Percentiles rank a stretch among this genome's conserved stretches.
phyloP scores from a whole-genome alignment of 2,329 filamentous ascomycete species.

The Hypomyces rosellus region DNA sequence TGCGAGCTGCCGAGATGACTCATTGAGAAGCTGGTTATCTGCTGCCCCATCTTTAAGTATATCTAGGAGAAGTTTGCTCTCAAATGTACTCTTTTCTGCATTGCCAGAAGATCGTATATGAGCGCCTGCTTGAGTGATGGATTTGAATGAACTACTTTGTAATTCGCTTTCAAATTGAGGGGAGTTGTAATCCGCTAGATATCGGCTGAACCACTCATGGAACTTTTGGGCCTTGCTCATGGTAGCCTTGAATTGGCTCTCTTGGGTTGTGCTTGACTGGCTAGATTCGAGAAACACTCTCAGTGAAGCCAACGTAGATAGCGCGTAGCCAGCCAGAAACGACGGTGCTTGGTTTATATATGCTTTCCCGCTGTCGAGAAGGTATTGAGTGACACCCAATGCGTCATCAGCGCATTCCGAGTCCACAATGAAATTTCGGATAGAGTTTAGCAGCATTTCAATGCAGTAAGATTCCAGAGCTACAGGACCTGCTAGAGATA shows the following conservation, averaged over 20 bases:
- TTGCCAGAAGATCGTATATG: conserved; percentile 63
- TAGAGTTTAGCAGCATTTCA: conserved; percentile 80
- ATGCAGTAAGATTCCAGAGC: conserved; percentile 76
- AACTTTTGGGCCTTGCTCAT: conserved; percentile 71
- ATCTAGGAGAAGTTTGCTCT: conserved; percentile 72
- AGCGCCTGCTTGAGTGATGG: conserved; percentile 63
- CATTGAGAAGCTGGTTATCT: conserved; percentile 58
- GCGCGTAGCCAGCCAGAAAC: conserved; percentile 73
- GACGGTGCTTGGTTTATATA: conserved; percentile 62
- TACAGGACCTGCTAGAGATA: conserved; percentile 67
- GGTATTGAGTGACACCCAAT: conserved; percentile 77
- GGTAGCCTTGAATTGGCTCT: conserved; percentile 72
- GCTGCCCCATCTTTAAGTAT: conserved; percentile 68
- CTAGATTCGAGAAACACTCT: conserved; percentile 67
- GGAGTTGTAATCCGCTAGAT: conserved; percentile 58
- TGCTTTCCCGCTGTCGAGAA: conserved; percentile 60
- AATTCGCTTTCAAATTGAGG: conserved; percentile 41
- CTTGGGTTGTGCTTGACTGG: conserved; percentile 75
- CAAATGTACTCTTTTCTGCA: conserved; percentile 61
- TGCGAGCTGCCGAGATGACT: conserved; percentile 63
- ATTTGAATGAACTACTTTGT: conserved; percentile 53
- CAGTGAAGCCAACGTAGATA: conserved; percentile 75
- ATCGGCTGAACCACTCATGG: conserved; percentile 69
- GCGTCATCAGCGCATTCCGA: conserved; percentile 86
- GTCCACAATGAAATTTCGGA: conserved; percentile 73